These are phyloP conservation scores for Willaertia magna DNA, from an alignment of 208 protist genomes.

Conservation along the genomic window DNA sequence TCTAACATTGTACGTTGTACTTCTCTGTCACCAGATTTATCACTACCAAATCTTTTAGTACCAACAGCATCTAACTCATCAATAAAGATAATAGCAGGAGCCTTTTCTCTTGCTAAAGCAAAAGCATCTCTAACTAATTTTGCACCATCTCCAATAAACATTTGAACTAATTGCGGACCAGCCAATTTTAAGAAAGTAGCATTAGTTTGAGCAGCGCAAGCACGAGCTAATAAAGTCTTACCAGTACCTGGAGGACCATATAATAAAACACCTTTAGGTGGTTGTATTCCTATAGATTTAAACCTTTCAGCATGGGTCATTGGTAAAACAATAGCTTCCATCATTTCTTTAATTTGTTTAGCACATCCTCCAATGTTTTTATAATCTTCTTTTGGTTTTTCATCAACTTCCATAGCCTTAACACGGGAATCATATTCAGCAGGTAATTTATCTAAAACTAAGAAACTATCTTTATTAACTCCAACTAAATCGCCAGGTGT, in stretches of 20 bases:
- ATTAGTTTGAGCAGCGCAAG: constrained; percentile 95
- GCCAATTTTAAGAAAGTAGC: constrained; percentile 98
- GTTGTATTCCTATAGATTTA: constrained; percentile 94
- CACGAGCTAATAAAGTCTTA: constrained; percentile 91
- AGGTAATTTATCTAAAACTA: constrained; percentile 98
- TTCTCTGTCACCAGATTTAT: constrained; percentile 91
- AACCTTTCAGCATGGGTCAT: constrained; percentile 97
- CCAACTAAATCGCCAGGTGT: constrained; percentile 97
- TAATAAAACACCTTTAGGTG: constrained; percentile 94
- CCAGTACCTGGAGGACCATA: constrained; percentile 96
- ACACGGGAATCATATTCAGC: constrained; percentile 98
- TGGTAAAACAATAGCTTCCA: constrained; percentile 98
- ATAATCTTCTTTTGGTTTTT: constrained; percentile 98
- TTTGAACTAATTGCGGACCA: constrained; percentile 96
- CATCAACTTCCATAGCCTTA: constrained; percentile 99
- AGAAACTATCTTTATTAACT: constrained; percentile 99
- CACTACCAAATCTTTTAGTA: constrained; percentile 88
- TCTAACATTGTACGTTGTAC: constrained; percentile 99
- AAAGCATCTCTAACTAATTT: constrained; percentile 99
- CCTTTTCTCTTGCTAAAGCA: constrained; percentile 97
- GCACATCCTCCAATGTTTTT: constrained; percentile 97
- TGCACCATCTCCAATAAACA: constrained; percentile 93
- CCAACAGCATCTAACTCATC: constrained; percentile 99
- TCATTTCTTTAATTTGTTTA: constrained; percentile 96
- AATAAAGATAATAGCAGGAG: constrained; percentile 99